phyloP scores from a whole-genome alignment of 768 basidiomycete species.

The Tulasnella sp. region DNA sequence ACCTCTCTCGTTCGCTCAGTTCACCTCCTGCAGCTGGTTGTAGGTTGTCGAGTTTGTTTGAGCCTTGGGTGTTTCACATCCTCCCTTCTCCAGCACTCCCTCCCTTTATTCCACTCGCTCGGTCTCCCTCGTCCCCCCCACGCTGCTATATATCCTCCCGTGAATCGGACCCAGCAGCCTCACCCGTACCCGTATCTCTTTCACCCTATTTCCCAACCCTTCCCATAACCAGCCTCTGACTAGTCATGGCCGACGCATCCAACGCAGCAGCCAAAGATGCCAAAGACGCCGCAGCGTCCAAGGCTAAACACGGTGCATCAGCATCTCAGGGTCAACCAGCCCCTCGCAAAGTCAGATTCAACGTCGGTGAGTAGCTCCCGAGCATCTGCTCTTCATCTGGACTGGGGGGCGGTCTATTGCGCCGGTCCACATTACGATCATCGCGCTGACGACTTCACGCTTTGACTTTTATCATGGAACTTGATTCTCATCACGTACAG shows the following conservation, averaged over 20 bases:
- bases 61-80: slow-evolving; percentile 11
- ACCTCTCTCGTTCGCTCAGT: neutral
- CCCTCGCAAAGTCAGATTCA: slow-evolving; percentile 37
- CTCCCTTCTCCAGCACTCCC: neutral
- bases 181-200: neutral
- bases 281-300: slow-evolving; percentile 30
- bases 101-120: slow-evolving; percentile 3
- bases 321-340: slow-evolving; percentile 34
- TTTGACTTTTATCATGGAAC: neutral
- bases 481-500: slow-evolving; percentile 26
- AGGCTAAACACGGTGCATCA: slow-evolving; percentile 35
- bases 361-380: slow-evolving; percentile 32
- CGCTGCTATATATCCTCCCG: slow-evolving; percentile 14
- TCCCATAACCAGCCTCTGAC: neutral
- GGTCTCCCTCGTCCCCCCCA: neutral
- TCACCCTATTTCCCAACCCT: neutral
- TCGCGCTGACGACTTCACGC: neutral
- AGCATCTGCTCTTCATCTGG: neutral
- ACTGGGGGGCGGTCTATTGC: neutral
- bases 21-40: slow-evolving; percentile 4
- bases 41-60: slow-evolving; percentile 16
- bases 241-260: slow-evolving; percentile 31
- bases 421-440: slow-evolving; percentile 27
- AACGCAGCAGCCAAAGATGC: slow-evolving; percentile 25
- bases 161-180: neutral